A percentile compares a stretch with the other conserved stretches of the same genome.
These are phyloP conservation scores for Fusarium sp. DNA, from an alignment of 2,329 filamentous ascomycete species.

Conservation along the genomic window DNA sequence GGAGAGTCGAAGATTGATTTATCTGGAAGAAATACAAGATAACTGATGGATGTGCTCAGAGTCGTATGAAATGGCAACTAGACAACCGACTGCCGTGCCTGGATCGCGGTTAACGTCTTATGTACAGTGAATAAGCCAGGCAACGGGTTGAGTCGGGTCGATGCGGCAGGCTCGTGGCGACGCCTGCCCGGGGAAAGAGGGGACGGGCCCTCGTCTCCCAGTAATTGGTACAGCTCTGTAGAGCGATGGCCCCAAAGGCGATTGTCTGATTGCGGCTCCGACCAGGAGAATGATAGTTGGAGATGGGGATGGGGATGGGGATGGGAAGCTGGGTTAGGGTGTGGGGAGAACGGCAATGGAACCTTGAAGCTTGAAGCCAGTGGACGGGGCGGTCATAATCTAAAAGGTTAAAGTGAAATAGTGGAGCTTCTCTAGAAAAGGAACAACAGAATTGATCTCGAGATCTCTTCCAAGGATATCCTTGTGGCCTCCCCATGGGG, in stretches of 20 bases:
- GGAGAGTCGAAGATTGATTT: conserved; percentile 1
- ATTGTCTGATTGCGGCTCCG: conserved; percentile 33
- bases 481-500: conserved; percentile 17
- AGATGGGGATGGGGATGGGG: conserved; percentile 23
- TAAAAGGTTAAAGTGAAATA: not conserved
- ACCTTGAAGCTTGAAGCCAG: not conserved
- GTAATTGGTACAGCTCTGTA: conserved; percentile 9
- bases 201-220: conserved; percentile 28
- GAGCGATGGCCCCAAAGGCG: not conserved
- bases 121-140: not conserved
- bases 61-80: not conserved
- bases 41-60: too few species aligned
- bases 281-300: conserved; percentile 22
- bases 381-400: conserved; percentile 18
- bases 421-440: not conserved
- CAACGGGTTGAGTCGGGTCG: conserved; percentile 36
- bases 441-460: too few species aligned
- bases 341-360: conserved; percentile 20
- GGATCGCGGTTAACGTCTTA: not conserved
- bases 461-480: conserved; percentile 4
- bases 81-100: not conserved
- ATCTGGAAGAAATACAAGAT: not conserved
- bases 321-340: conserved; percentile 32
- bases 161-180: conserved; percentile 33
- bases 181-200: conserved; percentile 11